A percentile compares a stretch with the other conserved stretches of the same genome.
Evolutionary conservation across 2,329 filamentous ascomycete species (phyloP).

Genomic region (Alternaria gansuensis): DNA sequence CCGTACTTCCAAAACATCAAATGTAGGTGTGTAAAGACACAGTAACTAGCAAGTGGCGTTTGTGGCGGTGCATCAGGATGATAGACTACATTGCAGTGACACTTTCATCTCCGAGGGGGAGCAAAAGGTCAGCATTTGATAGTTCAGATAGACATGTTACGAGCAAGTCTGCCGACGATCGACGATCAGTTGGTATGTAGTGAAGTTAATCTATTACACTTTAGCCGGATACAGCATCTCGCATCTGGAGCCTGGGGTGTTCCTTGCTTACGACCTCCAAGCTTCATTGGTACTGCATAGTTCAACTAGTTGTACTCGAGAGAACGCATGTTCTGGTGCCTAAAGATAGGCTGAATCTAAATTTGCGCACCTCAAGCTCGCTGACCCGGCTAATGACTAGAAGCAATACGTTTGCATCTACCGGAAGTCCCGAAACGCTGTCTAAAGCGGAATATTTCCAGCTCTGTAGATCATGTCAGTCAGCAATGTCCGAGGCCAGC

Average conservation of each 20-base stretch:
- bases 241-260: constrained; percentile 5
- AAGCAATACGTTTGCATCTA: not conserved
- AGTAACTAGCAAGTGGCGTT: not conserved
- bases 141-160: not conserved
- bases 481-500: constrained; percentile 16
- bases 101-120: not conserved
- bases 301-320: constrained; percentile 1
- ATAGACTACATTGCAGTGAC: not conserved
- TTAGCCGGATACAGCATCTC: constrained; percentile 4
- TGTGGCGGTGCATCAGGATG: not conserved
- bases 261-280: constrained; percentile 5
- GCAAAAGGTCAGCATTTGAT: not conserved
- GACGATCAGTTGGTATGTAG: constrained; percentile 4
- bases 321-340: constrained; percentile 2
- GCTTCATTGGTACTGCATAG: not conserved
- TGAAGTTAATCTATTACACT: constrained; percentile 4
- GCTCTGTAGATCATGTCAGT: constrained; percentile 3
- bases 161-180: constrained; percentile 2
- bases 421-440: constrained; percentile 8
- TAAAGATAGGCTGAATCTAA: constrained; percentile 14
- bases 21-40: too few species aligned
- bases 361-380: constrained; percentile 1
- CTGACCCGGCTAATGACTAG: constrained; percentile 12
- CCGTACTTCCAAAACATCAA: not conserved
- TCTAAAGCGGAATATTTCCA: not conserved